phyloP scores from a whole-genome alignment of 1,139 yeast species.

The Lodderomyces theae region DNA sequence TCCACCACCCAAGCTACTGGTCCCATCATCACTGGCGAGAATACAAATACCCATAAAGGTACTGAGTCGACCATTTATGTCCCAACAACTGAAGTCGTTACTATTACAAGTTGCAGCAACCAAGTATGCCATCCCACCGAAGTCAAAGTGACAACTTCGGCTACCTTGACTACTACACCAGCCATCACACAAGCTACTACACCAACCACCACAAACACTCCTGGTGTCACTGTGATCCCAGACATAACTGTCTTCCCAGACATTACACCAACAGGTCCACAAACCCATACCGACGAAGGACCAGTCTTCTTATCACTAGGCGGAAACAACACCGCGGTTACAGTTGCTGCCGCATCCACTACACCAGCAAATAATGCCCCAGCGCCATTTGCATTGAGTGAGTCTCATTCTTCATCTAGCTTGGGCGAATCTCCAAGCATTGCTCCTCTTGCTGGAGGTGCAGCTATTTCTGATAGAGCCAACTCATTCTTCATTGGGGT shows the following conservation, averaged over 20 bases:
- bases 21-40: not conserved
- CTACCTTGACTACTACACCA: slow-evolving; percentile 4
- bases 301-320: not conserved
- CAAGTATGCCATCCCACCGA: slow-evolving; percentile 8
- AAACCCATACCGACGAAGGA: slow-evolving; percentile 1
- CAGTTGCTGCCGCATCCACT: slow-evolving; percentile 8
- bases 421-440: not conserved
- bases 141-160: slow-evolving; percentile 5
- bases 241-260: slow-evolving; percentile 7
- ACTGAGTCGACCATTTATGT: slow-evolving; percentile 15
- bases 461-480: slow-evolving; percentile 3
- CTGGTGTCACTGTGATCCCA: not conserved
- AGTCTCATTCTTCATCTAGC: not conserved
- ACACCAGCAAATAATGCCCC: not conserved
- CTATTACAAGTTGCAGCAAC: slow-evolving; percentile 9
- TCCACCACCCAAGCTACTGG: slow-evolving; percentile 3
- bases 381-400: not conserved
- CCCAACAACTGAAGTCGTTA: slow-evolving; percentile 11
- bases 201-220: slow-evolving; percentile 12
- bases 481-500: not conserved
- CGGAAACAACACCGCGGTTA: not conserved
- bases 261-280: slow-evolving; percentile 8
- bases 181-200: slow-evolving; percentile 4
- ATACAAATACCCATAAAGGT: not conserved
- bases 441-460: slow-evolving; percentile 3